Evolutionary conservation across 768 basidiomycete species (phyloP), one percentile per base, ranked within the genome.

Genomic region (Termitomyces sp.): DNA sequence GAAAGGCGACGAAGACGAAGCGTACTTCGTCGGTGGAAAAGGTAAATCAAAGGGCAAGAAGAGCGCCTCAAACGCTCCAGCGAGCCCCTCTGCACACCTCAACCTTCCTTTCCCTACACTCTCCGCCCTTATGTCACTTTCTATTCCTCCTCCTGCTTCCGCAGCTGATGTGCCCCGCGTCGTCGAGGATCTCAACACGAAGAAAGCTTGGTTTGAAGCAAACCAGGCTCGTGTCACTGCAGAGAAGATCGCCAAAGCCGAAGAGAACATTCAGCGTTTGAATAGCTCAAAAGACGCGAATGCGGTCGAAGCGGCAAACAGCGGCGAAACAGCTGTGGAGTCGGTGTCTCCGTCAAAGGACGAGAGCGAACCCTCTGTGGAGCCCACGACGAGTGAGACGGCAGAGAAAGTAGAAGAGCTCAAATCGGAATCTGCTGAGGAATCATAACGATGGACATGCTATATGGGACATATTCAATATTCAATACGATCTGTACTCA

Each of bases 131-230:
- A 80, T 96, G 54, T 75, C 82, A 15, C 78, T 98, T 39, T 92
- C 93, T 32, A 98, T 99, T 64, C 87, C 94, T 23, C 91, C 94
- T 23, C 97, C 97, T 0, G 77, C 83, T 16, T 86, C 87, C 11
- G 69, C 79, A 39, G 74, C 78, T 5, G 95, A 99, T 59, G 80
- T 94, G 32, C 80, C 86, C 51, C 89, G 92, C 50, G 83, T 93
- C 44, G 77, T 98, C 53, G 89, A 91, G 65, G 91, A 97, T 68
- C 79, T 99, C 54, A 89, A 89, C 70, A 91, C 84, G 48, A 99
- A 98, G 81, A 94, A 94, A 75, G 79, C 86, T 22, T 98, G 94
- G 94, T 97, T 85, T 64, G 85, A 89, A 68, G 95, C 91, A 31
- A 98, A 98, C 73, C 94, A 95, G 70, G 82, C 81, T 25, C 84